A percentile compares a stretch with the other conserved stretches of the same genome.
Evolutionary conservation across 805 yeast genomes (phyloP).

Genomic region (Torulaspora gathmanii): DNA sequence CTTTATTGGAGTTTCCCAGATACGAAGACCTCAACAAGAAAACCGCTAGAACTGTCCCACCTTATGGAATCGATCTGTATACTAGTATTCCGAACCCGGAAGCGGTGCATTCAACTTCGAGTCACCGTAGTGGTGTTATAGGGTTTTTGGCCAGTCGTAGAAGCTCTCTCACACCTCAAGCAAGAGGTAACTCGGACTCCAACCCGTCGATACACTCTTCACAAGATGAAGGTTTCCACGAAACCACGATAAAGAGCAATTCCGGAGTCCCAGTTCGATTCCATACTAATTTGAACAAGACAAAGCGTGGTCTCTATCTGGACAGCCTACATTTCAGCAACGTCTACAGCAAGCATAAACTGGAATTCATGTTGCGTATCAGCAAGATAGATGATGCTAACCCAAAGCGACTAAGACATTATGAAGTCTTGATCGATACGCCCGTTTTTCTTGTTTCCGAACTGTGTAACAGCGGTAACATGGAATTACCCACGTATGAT

Average conservation of each 20-base stretch:
- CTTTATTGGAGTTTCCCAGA: constrained; percentile 31
- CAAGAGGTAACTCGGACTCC: constrained; percentile 3
- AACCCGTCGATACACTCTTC: constrained; percentile 3
- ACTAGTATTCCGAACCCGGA: constrained; percentile 19
- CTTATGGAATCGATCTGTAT: constrained; percentile 34
- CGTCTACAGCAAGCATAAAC: constrained; percentile 58
- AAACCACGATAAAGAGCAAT: constrained; percentile 17
- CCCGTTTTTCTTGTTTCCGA: constrained; percentile 56
- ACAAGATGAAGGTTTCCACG: constrained; percentile 16
- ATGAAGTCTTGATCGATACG: constrained; percentile 75
- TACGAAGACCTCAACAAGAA: constrained; percentile 24
- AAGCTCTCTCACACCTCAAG: constrained; percentile 8
- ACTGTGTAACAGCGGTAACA: constrained; percentile 37
- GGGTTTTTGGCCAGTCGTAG: constrained; percentile 23
- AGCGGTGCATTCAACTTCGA: constrained; percentile 2
- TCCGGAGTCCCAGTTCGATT: constrained; percentile 22
- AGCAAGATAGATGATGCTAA: constrained; percentile 52
- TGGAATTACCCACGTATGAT: constrained; percentile 39
- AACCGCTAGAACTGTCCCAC: constrained; percentile 28
- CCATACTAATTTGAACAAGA: constrained; percentile 23
- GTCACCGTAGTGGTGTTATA: constrained; percentile 17
- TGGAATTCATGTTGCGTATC: constrained; percentile 66
- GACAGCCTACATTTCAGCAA: constrained; percentile 58
- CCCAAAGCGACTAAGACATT: constrained; percentile 55
- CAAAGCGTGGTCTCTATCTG: constrained; percentile 46